Evolutionary conservation across 805 yeast genomes (phyloP).

Genomic region (Teunomyces panamensis): DNA sequence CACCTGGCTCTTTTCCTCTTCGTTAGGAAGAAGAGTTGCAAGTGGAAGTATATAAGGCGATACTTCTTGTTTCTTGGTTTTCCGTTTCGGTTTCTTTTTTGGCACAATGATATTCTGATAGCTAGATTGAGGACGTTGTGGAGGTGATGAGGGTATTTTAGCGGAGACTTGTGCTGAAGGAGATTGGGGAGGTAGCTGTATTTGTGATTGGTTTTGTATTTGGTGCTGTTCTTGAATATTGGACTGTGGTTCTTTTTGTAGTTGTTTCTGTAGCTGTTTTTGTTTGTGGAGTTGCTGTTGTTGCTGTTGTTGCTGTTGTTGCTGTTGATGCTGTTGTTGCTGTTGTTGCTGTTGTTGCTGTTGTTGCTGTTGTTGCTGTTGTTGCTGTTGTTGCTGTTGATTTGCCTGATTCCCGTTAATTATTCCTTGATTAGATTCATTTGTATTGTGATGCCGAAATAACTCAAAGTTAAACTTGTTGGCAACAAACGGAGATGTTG

Average conservation of each 20-base stretch:
- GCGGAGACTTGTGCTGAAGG: background rate
- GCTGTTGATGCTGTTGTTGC: no score
- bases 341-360: background rate
- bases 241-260: background rate
- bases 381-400: background rate
- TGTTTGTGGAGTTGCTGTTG: constrained; percentile 5
- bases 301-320: background rate
- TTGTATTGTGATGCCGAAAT: background rate
- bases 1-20: background rate
- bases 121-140: background rate
- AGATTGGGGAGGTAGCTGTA: background rate
- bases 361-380: background rate
- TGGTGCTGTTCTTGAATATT: background rate
- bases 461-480: constrained; percentile 18
- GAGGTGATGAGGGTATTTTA: background rate
- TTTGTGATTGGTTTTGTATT: background rate
- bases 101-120: background rate
- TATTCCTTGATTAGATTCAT: background rate
- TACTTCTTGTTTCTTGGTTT: background rate
- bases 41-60: constrained; percentile 12
- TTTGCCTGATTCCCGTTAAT: background rate
- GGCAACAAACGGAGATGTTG: constrained; percentile 17
- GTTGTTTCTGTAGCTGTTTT: constrained; percentile 2
- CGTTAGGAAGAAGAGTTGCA: constrained; percentile 9
- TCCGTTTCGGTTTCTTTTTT: constrained; percentile 1